Conservation (phyloP, 2,329 filamentous ascomycete genomes). For the Aspergillus chevalieri region DNA sequence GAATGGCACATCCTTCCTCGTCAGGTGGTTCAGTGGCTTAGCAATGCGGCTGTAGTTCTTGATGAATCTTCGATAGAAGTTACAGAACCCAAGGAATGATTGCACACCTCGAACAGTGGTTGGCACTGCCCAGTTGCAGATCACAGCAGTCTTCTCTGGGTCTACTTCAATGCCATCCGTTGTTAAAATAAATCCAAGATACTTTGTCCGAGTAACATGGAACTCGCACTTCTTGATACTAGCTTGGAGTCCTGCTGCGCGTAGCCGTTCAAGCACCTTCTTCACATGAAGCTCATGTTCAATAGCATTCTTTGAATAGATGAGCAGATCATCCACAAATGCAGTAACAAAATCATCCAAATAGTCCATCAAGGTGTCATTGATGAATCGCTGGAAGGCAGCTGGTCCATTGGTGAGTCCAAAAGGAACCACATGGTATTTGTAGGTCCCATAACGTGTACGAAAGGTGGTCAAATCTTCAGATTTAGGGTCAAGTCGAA, state of each 20-base stretch:
- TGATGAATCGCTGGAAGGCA: conserved; percentile 5
- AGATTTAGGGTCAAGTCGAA: neutral
- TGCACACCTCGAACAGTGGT: conserved; percentile 9
- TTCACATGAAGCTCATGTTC: conserved; percentile 4
- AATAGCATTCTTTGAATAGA: conserved; percentile 1
- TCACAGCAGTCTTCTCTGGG: conserved; percentile 16
- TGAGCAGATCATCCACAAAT: conserved; percentile 4
- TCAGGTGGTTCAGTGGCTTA: conserved; percentile 2
- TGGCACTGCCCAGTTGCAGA: conserved; percentile 8
- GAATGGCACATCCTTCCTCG: conserved; percentile 9
- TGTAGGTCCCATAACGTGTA: conserved; percentile 1
- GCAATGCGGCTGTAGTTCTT: neutral
- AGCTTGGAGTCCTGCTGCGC: conserved; percentile 11
- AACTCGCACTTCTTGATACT: conserved; percentile 26
- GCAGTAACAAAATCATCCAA: conserved; percentile 1
- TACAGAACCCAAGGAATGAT: conserved; percentile 27
- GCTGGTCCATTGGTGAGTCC: conserved; percentile 4
- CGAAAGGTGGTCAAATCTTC: conserved; percentile 1
- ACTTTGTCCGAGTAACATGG: conserved; percentile 20
- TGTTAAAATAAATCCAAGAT: conserved; percentile 26
- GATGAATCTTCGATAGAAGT: conserved; percentile 27
- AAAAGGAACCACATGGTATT: conserved; percentile 1
- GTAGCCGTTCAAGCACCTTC: conserved; percentile 7
- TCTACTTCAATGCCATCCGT: conserved; percentile 20
- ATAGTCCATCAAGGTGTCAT: neutral